Conservation (phyloP, 2,329 filamentous ascomycete species). For the Neofusicoccum sp. region DNA sequence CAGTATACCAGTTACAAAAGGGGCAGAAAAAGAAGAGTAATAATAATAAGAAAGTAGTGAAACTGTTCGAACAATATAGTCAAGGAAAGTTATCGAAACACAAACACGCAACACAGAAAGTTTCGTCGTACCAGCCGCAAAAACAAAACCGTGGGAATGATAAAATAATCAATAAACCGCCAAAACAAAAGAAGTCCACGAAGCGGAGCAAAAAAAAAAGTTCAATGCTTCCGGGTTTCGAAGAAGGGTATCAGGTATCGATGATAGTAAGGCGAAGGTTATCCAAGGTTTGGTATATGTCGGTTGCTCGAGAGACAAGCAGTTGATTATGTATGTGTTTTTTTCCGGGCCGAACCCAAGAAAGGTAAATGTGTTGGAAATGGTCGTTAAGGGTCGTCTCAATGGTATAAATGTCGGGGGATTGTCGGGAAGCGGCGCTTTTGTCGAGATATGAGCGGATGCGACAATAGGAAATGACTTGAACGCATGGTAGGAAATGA, state of each 20-base stretch:
- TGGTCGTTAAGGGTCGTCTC: conserved; percentile 10
- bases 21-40: neutral
- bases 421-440: too few species aligned
- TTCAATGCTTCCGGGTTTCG: neutral
- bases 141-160: neutral
- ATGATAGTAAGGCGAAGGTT: neutral
- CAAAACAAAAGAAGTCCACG: neutral
- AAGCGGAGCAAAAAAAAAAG: neutral
- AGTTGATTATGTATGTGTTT: conserved; percentile 5
- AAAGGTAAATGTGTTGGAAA: neutral
- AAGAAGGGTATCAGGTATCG: conserved; percentile 17
- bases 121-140: conserved; percentile 5
- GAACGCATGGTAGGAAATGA: too few species aligned
- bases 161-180: neutral
- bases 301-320: neutral
- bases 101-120: neutral
- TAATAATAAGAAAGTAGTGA: neutral
- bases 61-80: conserved; percentile 8
- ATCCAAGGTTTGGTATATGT: neutral
- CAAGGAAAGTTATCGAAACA: conserved; percentile 9
- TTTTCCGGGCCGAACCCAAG: neutral
- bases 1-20: neutral
- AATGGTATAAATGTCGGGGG: neutral
- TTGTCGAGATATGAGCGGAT: too few species aligned
- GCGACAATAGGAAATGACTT: too few species aligned